Percentiles rank a stretch among this genome's conserved stretches.
Conservation (phyloP, 768 basidiomycete species). For the Termitomyces sp. region DNA sequence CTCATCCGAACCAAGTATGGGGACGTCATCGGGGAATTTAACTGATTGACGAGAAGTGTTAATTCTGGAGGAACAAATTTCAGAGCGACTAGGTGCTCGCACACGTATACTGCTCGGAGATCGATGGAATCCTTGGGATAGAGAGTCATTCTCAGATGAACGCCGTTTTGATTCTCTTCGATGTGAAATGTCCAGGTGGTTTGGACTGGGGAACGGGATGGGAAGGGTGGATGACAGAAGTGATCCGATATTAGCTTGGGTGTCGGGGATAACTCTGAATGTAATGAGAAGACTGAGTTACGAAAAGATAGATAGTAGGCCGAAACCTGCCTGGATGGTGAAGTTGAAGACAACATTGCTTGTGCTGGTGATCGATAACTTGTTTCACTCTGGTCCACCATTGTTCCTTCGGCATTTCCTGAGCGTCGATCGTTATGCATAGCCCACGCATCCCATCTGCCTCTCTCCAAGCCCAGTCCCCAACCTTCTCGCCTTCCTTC, state of each 20-base stretch:
- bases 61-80: conserved; percentile 10
- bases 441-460: conserved; percentile 15
- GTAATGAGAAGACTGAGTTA: neutral
- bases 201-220: neutral
- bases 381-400: neutral
- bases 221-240: neutral
- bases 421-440: neutral
- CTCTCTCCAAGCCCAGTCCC: conserved; percentile 36
- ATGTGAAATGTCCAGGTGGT: neutral
- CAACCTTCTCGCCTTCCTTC: conserved; percentile 49
- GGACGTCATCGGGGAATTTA: conserved; percentile 44
- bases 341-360: neutral
- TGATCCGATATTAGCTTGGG: neutral
- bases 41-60: conserved; percentile 14
- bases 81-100: neutral
- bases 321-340: neutral
- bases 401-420: neutral
- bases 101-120: neutral
- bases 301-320: neutral
- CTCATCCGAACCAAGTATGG: conserved; percentile 30
- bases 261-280: neutral
- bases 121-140: neutral
- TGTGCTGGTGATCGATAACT: neutral
- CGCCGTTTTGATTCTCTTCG: neutral
- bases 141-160: neutral